These are phyloP conservation scores for Trichoderma sp. DNA, from an alignment of 2,329 filamentous ascomycete species.

Conservation along the genomic window DNA sequence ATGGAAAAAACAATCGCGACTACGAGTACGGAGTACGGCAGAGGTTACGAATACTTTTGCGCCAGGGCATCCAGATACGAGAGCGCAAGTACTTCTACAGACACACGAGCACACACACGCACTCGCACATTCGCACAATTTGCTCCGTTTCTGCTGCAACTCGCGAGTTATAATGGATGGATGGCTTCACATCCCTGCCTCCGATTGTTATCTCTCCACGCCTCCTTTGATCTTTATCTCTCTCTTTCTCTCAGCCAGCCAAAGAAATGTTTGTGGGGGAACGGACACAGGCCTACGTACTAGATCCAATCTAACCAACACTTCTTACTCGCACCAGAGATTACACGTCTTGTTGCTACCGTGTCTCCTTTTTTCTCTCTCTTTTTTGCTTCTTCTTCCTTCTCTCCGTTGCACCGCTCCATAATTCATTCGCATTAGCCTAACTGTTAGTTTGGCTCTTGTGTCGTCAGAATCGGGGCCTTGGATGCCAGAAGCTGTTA, in stretches of 20 bases:
- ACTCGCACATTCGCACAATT: too few relatives aligned
- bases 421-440: neutral
- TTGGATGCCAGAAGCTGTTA: neutral
- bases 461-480: neutral
- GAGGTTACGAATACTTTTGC: neutral
- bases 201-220: neutral
- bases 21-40: conserved; percentile 16
- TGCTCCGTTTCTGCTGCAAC: neutral
- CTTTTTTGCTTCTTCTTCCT: neutral
- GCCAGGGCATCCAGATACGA: neutral
- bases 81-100: neutral
- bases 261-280: neutral
- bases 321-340: neutral
- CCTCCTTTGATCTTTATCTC: neutral
- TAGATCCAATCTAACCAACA: neutral
- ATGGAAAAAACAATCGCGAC: conserved; percentile 6
- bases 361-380: neutral
- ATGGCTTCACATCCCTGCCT: neutral
- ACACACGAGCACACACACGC: neutral
- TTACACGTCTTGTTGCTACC: neutral
- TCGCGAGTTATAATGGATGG: neutral
- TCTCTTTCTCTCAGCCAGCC: neutral
- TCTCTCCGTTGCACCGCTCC: neutral
- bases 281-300: neutral
- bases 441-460: neutral